Base-by-base conservation (phyloP, 306 rosid genomes). In the Vigna radiata region DNA sequence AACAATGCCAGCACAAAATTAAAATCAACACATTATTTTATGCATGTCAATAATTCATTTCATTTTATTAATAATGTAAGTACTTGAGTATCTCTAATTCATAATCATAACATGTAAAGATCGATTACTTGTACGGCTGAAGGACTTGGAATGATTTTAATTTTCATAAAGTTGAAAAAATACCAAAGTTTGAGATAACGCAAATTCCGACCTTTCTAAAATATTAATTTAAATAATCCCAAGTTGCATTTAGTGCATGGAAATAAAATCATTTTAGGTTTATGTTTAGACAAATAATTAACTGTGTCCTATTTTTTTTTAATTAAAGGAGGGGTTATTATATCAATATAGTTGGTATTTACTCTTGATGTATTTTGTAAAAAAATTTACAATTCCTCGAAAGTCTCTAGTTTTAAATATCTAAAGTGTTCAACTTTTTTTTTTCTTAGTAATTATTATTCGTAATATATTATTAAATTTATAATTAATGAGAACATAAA, bases 1-100 rank as follows among this genome's bases (percentile, higher is more conserved):
- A 39, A 71, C 49, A 64, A 16, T 15, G 84, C 41, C 82, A 80
- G 79, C 76, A 76, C 72, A 68, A 73, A 71, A 75, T 62, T 8
- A 15, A 29, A 39, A 13, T 1, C 7, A 19, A 39, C n/a, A 47
- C 16, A 19, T 43, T 29, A 18, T 70, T 25, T 47, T 67, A 27
- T 37, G 16, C 14, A 0, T 68, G 33, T 21, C 21, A 29, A 41
- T 77, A 36, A 79, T 75, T 73, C 12, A 29, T 23, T 17, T 46
- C 62, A 29, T 43, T 37, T 43, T 13, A 47, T 29, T 54, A 23
- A 74, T 44, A 43, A 39, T 39, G 14, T n/a, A 2, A 31, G 17
- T 23, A 13, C 19, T 14, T 39, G 16, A 25, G 19, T 25, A 63
- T 69, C 37, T 12, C 53, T 27, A 37, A 59, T 58, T 69, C 43